A percentile compares a stretch with the other conserved stretches of the same genome.
phyloP scores from a whole-genome alignment of 768 basidiomycete genomes.

The Russula vinacea region DNA sequence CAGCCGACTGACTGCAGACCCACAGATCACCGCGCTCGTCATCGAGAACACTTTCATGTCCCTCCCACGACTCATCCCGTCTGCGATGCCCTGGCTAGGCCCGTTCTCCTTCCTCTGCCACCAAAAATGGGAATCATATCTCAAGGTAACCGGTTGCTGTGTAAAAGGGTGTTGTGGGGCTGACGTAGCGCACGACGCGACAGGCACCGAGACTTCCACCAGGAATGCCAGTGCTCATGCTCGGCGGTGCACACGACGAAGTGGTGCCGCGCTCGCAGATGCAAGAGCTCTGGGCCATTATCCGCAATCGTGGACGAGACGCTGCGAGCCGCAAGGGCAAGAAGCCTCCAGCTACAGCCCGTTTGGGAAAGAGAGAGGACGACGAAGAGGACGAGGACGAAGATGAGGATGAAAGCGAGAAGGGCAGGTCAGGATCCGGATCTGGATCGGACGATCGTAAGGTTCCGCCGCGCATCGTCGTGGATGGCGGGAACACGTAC shows the following conservation, averaged over 20 bases:
- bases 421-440: not conserved
- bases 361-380: not conserved
- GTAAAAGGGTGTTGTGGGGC: constrained; percentile 26
- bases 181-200: not conserved
- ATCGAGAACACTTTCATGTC: constrained; percentile 94
- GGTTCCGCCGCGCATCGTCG: constrained; percentile 21
- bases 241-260: constrained; percentile 71
- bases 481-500: constrained; percentile 29
- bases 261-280: constrained; percentile 77
- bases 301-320: constrained; percentile 34
- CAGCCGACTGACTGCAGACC: not conserved
- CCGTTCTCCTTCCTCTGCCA: constrained; percentile 79
- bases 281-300: constrained; percentile 65
- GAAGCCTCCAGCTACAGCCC: not conserved
- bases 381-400: not conserved
- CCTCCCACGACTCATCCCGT: constrained; percentile 76
- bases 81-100: constrained; percentile 67
- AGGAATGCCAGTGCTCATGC: constrained; percentile 72
- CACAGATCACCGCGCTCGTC: constrained; percentile 71
- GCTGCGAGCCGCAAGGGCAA: not conserved
- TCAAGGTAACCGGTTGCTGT: constrained; percentile 42
- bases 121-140: constrained; percentile 82
- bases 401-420: constrained; percentile 21
- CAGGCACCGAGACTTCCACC: constrained; percentile 50
- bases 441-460: constrained; percentile 4